These are phyloP conservation scores for Ascosphaera aggregata DNA, from an alignment of 2,329 filamentous ascomycete species.

Conservation along the genomic window DNA sequence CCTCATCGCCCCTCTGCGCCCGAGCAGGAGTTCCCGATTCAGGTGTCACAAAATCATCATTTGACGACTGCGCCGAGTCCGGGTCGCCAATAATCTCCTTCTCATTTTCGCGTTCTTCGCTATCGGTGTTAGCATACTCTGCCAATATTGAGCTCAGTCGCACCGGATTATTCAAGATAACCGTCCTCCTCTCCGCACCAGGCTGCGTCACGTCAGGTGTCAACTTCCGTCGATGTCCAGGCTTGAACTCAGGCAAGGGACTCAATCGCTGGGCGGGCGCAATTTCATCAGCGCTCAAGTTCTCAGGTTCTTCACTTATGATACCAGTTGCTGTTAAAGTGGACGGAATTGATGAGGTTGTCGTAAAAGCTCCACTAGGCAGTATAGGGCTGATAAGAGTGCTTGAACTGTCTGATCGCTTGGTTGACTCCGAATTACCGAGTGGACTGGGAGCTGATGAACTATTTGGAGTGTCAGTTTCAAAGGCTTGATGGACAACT, in stretches of 20 bases:
- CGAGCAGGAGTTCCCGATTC: slow-evolving; percentile 1
- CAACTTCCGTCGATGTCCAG: slow-evolving; percentile 32
- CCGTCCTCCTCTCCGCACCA: slow-evolving; percentile 36
- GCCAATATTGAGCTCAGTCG: no score
- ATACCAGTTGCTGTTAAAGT: slow-evolving; percentile 23
- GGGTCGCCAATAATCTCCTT: slow-evolving; percentile 12
- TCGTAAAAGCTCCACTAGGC: slow-evolving; percentile 27
- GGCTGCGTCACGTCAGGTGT: slow-evolving; percentile 34
- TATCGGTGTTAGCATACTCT: slow-evolving; percentile 20
- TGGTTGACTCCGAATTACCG: no score
- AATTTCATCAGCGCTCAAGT: slow-evolving; percentile 10
- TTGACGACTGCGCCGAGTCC: not conserved
- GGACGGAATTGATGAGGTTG: slow-evolving; percentile 14
- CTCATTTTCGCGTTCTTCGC: slow-evolving; percentile 18
- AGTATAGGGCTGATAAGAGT: slow-evolving; percentile 46
- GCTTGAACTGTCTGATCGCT: slow-evolving; percentile 37
- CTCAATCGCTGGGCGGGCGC: slow-evolving; percentile 7
- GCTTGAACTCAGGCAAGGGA: slow-evolving; percentile 21
- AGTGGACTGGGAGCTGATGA: slow-evolving; percentile 29
- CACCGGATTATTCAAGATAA: no score
- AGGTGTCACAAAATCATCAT: slow-evolving; percentile 2
- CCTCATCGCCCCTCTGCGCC: no score
- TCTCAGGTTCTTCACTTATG: slow-evolving; percentile 30
- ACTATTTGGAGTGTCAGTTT: slow-evolving; percentile 31
- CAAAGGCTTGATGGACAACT: slow-evolving; percentile 42